A percentile compares a stretch with the other conserved stretches of the same genome.
Conservation (phyloP, 2,329 filamentous ascomycete species). For the Fusarium mangiferae region DNA sequence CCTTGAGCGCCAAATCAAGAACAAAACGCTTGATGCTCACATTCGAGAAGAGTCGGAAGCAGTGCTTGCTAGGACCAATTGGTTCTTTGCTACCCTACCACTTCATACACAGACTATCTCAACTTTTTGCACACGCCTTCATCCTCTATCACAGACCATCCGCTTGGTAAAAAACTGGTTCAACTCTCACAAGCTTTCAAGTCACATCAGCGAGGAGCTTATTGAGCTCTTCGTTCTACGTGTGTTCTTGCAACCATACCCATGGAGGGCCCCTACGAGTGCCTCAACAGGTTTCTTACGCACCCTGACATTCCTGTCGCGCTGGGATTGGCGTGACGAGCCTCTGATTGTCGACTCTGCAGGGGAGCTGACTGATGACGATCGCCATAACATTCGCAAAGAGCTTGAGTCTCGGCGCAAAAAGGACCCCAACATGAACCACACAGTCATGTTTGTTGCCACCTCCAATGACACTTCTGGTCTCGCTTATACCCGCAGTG, state of each 20-base stretch:
- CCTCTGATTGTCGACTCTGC: constrained; percentile 81
- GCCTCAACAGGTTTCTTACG: constrained; percentile 83
- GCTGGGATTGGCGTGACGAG: constrained; percentile 91
- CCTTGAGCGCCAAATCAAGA: constrained; percentile 80
- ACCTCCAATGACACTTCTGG: constrained; percentile 83
- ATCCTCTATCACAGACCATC: constrained; percentile 82
- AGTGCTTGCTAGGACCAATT: constrained; percentile 76
- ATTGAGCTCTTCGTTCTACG: constrained; percentile 84
- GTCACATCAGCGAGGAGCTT: constrained; percentile 81
- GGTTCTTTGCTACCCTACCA: constrained; percentile 76
- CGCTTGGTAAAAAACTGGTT: constrained; percentile 93
- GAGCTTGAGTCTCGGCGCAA: constrained; percentile 87
- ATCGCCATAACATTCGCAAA: constrained; percentile 71
- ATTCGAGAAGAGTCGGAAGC: constrained; percentile 75
- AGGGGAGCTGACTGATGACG: constrained; percentile 68
- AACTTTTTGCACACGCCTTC: constrained; percentile 82
- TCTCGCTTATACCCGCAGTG: constrained; percentile 77
- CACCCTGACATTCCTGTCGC: constrained; percentile 80
- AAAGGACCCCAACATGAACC: constrained; percentile 89
- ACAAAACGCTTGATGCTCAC: constrained; percentile 73
- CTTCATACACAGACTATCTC: constrained; percentile 84
- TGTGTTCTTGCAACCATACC: constrained; percentile 82
- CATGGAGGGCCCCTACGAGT: constrained; percentile 82
- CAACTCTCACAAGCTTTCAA: constrained; percentile 79
- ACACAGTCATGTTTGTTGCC: constrained; percentile 81